Evolutionary conservation across 1,284 basidiomycete species (phyloP).

Genomic region (Malassezia slooffiae): DNA sequence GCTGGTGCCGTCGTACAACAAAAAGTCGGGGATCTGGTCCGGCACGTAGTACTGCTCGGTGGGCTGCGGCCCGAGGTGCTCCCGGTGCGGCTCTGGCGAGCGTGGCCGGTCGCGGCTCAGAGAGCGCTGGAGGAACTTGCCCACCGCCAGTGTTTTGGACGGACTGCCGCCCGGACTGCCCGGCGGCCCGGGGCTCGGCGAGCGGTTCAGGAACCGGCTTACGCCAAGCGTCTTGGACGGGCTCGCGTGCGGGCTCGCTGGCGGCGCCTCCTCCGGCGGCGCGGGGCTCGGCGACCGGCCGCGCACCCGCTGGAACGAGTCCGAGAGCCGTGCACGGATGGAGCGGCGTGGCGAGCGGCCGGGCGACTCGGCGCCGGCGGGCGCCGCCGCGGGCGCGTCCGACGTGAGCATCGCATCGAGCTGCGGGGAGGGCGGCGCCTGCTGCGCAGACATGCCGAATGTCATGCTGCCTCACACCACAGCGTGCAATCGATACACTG

Average conservation of each 20-base stretch:
- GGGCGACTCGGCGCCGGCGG: neutral
- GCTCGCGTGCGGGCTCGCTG: neutral
- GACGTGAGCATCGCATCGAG: conserved; percentile 10
- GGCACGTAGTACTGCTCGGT: conserved; percentile 10
- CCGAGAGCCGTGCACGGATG: conserved; percentile 9
- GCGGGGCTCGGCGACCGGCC: conserved; percentile 8
- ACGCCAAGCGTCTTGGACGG: conserved; percentile 5
- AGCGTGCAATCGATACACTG: no score
- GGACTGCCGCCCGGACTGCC: neutral
- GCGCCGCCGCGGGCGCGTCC: no score
- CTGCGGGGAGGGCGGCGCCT: conserved; percentile 15
- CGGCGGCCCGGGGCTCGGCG: neutral
- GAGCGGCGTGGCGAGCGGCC: conserved; percentile 8
- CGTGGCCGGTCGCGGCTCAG: conserved; percentile 3
- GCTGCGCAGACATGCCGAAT: no score
- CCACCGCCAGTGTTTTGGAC: conserved; percentile 1
- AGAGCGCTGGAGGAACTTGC: conserved; percentile 6
- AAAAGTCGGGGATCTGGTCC: conserved; percentile 12
- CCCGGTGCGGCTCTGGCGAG: neutral
- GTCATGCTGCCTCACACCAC: no score
- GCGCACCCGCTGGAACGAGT: conserved; percentile 12
- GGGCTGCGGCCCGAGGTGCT: conserved; percentile 3
- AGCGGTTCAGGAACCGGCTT: no score
- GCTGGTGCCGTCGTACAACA: conserved; percentile 12
- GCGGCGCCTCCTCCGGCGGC: neutral